Evolutionary conservation across 1,284 basidiomycete species (phyloP).

Genomic region (Naganishia liquefaciens): DNA sequence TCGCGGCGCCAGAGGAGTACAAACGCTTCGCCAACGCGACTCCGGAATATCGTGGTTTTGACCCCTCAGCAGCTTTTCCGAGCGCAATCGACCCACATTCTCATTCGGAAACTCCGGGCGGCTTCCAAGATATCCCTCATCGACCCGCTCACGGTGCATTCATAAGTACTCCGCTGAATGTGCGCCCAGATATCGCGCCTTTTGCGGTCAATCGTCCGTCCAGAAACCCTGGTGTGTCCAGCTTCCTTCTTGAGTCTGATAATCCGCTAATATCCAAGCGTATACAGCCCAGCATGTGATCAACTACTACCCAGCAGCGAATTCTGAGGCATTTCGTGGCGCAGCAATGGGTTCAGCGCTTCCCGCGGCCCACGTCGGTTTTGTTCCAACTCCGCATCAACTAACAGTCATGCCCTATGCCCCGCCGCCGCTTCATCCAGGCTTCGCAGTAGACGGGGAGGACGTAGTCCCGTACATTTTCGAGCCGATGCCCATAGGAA

Average conservation of each 20-base stretch:
- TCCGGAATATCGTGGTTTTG: neutral
- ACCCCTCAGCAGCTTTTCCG: neutral
- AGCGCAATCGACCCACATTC: neutral
- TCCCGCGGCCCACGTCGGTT: neutral
- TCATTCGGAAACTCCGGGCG: neutral
- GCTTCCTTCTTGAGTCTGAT: no score
- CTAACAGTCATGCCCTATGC: neutral
- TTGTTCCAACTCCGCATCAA: neutral
- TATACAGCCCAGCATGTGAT: neutral
- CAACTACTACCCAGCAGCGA: constrained; percentile 2
- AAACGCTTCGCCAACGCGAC: no score
- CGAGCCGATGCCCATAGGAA: constrained; percentile 27
- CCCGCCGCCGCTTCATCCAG: constrained; percentile 1
- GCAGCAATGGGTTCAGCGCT: neutral
- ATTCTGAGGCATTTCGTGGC: constrained; percentile 1
- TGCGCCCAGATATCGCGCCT: no score
- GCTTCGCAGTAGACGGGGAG: constrained; percentile 13
- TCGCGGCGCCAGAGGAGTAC: no score
- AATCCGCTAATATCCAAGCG: no score
- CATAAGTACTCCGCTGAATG: no score
- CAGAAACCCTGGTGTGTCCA: no score
- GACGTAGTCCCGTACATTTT: constrained; percentile 31
- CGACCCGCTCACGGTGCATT: neutral
- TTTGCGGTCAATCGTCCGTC: no score
- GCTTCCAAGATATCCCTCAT: neutral